phyloP scores from a whole-genome alignment of 2,329 filamentous ascomycete species.

The Fusarium pilosicola region DNA sequence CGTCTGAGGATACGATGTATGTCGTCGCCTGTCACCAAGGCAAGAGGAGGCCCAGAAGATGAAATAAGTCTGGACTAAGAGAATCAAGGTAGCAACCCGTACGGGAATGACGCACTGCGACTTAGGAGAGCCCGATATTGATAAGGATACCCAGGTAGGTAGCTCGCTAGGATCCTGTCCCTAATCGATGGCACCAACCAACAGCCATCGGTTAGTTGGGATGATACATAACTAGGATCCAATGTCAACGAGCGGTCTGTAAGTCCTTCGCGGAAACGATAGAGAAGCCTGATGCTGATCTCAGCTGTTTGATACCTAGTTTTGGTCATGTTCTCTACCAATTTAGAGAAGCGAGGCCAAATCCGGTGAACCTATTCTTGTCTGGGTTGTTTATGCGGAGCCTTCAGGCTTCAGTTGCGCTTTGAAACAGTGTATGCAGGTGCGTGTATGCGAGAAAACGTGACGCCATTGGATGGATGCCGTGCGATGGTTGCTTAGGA shows the following conservation, averaged over 20 bases:
- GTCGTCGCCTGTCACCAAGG: slow-evolving; percentile 28
- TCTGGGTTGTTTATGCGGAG: slow-evolving; percentile 11
- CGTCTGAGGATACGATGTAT: slow-evolving; percentile 17
- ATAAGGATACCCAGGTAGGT: slow-evolving; percentile 12
- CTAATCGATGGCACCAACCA: slow-evolving; percentile 17
- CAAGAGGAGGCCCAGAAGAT: slow-evolving; percentile 29
- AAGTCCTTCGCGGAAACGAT: slow-evolving; percentile 1
- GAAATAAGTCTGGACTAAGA: slow-evolving; percentile 25
- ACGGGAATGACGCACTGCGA: slow-evolving; percentile 32
- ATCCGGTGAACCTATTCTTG: neutral
- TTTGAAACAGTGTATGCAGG: slow-evolving; percentile 19
- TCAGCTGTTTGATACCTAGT: slow-evolving; percentile 3
- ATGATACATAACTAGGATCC: slow-evolving; percentile 27
- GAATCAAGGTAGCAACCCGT: slow-evolving; percentile 32
- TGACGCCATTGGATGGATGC: neutral
- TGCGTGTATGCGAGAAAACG: slow-evolving; percentile 2
- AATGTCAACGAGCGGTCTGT: slow-evolving; percentile 23
- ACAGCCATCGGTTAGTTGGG: slow-evolving; percentile 20
- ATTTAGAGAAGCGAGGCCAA: neutral
- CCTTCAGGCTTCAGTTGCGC: slow-evolving; percentile 11
- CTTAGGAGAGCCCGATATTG: slow-evolving; percentile 25
- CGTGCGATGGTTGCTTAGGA: slow-evolving; percentile 3
- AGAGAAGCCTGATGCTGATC: slow-evolving; percentile 7
- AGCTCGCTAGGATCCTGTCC: slow-evolving; percentile 5
- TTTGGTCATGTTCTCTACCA: slow-evolving; percentile 2